Conservation (phyloP, 23 red algal species). For the Gracilaria gracilis region DNA sequence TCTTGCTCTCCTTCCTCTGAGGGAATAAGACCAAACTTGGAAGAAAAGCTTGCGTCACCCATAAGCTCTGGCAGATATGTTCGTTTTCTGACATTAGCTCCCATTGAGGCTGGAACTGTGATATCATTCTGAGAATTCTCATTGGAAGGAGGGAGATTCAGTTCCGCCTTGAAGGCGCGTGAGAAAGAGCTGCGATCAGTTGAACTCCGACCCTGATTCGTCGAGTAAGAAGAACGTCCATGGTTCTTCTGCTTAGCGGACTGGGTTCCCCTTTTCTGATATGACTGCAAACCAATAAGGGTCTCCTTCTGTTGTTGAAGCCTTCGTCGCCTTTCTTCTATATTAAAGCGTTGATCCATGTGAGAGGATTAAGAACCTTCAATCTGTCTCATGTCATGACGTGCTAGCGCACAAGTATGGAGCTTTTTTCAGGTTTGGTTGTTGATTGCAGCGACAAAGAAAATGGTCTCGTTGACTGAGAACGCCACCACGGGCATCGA, state of each 20-base stretch:
- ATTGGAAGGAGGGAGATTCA: constrained; percentile 9
- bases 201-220: neutral
- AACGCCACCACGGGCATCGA: too few relatives aligned
- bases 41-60: constrained; percentile 23
- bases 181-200: neutral
- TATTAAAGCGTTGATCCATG: constrained; percentile 1
- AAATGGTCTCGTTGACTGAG: too few relatives aligned
- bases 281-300: constrained; percentile 9
- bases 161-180: constrained; percentile 6
- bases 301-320: constrained; percentile 24
- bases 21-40: constrained; percentile 7
- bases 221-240: neutral
- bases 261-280: neutral
- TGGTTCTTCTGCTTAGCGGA: neutral
- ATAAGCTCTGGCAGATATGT: constrained; percentile 11
- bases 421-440: neutral
- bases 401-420: neutral
- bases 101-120: neutral
- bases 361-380: neutral
- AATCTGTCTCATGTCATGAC: constrained; percentile 7
- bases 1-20: neutral
- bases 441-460: too few relatives aligned
- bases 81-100: neutral
- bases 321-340: constrained; percentile 20
- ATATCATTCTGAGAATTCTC: neutral